Percentiles rank a stretch among this genome's conserved stretches.
phyloP scores from a whole-genome alignment of 73 alveolate species.

The Symbiodinium natans region DNA sequence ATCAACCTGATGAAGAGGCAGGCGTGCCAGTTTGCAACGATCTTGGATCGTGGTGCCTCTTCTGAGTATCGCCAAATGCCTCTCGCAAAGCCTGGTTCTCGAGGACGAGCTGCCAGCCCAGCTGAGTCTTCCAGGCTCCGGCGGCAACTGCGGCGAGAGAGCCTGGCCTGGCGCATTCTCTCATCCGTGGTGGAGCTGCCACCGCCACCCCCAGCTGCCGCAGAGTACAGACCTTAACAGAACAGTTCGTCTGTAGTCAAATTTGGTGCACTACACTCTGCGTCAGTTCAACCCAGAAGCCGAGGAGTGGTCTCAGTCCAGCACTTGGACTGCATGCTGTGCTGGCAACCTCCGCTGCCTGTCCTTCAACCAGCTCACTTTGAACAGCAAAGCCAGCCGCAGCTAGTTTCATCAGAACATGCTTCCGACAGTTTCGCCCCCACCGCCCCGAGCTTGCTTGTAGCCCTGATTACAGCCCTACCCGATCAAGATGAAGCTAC shows the following conservation, averaged over 20 bases:
- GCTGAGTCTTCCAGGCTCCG: too few relatives aligned
- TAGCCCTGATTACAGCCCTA: neutral
- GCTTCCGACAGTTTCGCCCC: too few relatives aligned
- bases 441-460: too few relatives aligned
- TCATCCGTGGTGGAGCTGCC: slow-evolving; percentile 76
- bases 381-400: too few relatives aligned
- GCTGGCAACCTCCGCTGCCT: slow-evolving; percentile 74
- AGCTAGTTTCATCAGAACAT: too few relatives aligned
- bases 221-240: slow-evolving; percentile 33
- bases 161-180: slow-evolving; percentile 67
- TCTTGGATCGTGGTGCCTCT: neutral
- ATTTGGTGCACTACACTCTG: neutral
- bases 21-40: neutral
- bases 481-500: too few relatives aligned
- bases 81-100: slow-evolving; percentile 85
- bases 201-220: slow-evolving; percentile 32
- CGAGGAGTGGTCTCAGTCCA: neutral
- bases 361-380: neutral
- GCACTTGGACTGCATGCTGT: slow-evolving; percentile 60
- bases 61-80: slow-evolving; percentile 73
- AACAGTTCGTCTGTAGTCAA: neutral
- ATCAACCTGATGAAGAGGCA: slow-evolving; percentile 12
- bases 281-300: neutral
- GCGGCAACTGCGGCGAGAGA: too few relatives aligned
- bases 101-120: slow-evolving; percentile 34